Evolutionary conservation across 1,139 yeast genomes (phyloP), one percentile per base, ranked within the genome.

Genomic region (Blastobotrys elegans): DNA sequence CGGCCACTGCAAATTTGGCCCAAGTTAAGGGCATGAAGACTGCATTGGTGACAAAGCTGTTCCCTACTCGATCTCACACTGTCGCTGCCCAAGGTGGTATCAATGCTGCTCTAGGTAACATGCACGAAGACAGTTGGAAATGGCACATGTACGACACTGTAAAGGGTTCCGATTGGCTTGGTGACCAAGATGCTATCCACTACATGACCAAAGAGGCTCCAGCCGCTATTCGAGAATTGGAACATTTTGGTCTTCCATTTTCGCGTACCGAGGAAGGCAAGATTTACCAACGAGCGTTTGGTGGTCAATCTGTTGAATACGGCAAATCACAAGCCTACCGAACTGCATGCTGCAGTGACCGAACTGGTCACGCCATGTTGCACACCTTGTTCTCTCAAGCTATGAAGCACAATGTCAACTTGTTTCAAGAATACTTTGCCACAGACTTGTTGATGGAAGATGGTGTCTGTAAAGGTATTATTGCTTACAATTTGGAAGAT

Each of bases 121-220:
- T 92, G 96, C 97, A 94, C 74, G 76, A 79, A 59, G 98, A 92
- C 70, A 92, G 90, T 74, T 92, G 98, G 98, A 94, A 87, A 70
- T 92, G 98, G 97, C 98, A 92, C 72, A 90, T 92, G 96, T 90
- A 90, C 72, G 98, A 92, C 67, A 92, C 98, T 64, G 98, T 92
- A 63, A 92, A 92, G 74, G 98, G 98, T 56, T 89, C 97, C n/a
- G 98, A 92, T 74, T 92, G 98, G 98, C 80, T 92, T 56, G 98
- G 98, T 63, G 98, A 92, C 73, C 98, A 92, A 74, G 98, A 92
- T 66, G 96, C 98, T 49, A 92, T 92, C 67, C 97, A 92, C 72
- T 92, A 92, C 75, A 92, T 92, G 98, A 90, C 98, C 54, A 83
- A 90, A 69, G 97, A 92, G 72, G 98, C 98, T 21, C 97, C 98